phyloP scores from a whole-genome alignment of 495 filamentous ascomycete species.

The Lophiotrema nucula region DNA sequence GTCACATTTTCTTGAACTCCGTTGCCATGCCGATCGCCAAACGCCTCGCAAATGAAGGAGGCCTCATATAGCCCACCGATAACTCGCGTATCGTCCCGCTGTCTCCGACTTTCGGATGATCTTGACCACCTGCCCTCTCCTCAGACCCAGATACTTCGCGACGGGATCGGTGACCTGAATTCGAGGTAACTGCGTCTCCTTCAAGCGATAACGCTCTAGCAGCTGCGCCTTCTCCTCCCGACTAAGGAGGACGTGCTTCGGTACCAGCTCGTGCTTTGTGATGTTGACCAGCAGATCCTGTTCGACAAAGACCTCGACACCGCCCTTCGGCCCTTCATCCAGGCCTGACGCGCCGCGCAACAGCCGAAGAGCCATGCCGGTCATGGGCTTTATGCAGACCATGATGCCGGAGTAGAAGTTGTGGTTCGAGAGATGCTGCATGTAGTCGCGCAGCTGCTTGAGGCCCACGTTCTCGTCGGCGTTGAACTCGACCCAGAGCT shows the following conservation, averaged over 20 bases:
- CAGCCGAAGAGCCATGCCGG: slow-evolving; percentile 74
- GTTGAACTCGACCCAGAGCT: slow-evolving; percentile 91
- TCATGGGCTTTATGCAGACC: slow-evolving; percentile 76
- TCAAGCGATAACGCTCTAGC: slow-evolving; percentile 84
- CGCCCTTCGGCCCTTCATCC: slow-evolving; percentile 58
- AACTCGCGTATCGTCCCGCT: slow-evolving; percentile 73
- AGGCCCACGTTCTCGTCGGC: slow-evolving; percentile 75
- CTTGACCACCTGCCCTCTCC: slow-evolving; percentile 95
- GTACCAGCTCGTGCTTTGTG: slow-evolving; percentile 94
- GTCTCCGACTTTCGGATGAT: slow-evolving; percentile 85
- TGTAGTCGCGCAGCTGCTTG: slow-evolving; percentile 86
- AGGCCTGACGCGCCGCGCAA: slow-evolving; percentile 84
- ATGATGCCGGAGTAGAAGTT: slow-evolving; percentile 88
- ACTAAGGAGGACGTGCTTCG: slow-evolving; percentile 86
- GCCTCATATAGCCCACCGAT: slow-evolving; percentile 62
- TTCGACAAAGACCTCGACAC: slow-evolving; percentile 93
- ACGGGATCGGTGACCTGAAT: slow-evolving; percentile 91
- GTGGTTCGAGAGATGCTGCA: slow-evolving; percentile 69
- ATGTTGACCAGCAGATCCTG: slow-evolving; percentile 96
- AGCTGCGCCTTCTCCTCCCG: slow-evolving; percentile 82
- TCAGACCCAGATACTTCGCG: slow-evolving; percentile 84
- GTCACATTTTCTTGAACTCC: neutral
- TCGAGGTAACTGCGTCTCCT: slow-evolving; percentile 93
- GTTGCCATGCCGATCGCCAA: slow-evolving; percentile 9
- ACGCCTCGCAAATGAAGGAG: slow-evolving; percentile 19